Conservation (phyloP, 306 rosid species). For the Cicer bijugum region DNA sequence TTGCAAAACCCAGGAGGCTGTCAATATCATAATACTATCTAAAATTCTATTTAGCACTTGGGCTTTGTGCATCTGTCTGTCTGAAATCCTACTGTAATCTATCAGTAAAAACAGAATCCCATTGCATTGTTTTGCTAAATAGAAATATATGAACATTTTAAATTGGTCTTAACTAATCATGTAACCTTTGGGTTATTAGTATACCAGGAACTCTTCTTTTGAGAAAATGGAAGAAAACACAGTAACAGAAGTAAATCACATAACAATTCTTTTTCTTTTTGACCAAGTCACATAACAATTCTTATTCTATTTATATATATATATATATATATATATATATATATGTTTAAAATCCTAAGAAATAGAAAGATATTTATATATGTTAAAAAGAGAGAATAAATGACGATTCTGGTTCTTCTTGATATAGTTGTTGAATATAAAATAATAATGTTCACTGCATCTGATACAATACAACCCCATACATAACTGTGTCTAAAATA, state of each 20-base stretch:
- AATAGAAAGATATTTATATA: neutral
- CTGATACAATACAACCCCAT: no score
- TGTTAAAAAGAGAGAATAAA: slow-evolving; percentile 11
- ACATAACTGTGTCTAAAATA: no score
- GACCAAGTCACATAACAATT: neutral
- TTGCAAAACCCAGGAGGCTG: no score
- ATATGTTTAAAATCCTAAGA: slow-evolving; percentile 10
- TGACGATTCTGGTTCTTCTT: no score
- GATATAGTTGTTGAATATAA: neutral
- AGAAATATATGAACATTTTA: slow-evolving; percentile 8
- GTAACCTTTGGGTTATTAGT: slow-evolving; percentile 10
- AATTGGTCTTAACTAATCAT: slow-evolving; percentile 28
- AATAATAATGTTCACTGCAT: no score
- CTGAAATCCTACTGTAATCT: neutral
- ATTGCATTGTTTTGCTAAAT: slow-evolving; percentile 38
- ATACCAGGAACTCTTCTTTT: slow-evolving; percentile 1
- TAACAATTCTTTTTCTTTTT: slow-evolving; percentile 4
- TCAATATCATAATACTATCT: no score
- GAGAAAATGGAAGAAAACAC: slow-evolving; percentile 12
- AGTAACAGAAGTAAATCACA: neutral
- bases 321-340: neutral
- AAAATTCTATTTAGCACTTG: no score
- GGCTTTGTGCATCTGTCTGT: neutral
- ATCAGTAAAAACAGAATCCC: neutral
- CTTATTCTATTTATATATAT: neutral